These are phyloP conservation scores for Rhododendron vialii DNA, from an alignment of 148 eudicot species.

Conservation along the genomic window DNA sequence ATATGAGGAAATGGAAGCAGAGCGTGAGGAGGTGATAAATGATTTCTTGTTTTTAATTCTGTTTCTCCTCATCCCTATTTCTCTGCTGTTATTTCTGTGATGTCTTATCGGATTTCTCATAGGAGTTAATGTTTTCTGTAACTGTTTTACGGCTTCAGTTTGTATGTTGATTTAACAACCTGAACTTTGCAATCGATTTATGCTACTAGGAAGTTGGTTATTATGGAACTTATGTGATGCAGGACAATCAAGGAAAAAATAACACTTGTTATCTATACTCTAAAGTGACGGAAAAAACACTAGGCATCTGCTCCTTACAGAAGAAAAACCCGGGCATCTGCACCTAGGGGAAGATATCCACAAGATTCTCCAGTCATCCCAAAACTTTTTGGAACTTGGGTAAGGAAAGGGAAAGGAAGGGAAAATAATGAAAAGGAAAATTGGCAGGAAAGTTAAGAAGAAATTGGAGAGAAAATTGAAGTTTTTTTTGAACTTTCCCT, in stretches of 20 bases:
- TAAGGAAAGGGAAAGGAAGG: neutral
- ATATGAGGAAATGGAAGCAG: slow-evolving; percentile 60
- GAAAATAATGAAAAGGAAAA: neutral
- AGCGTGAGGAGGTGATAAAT: slow-evolving; percentile 65
- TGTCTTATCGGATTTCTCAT: neutral
- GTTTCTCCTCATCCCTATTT: neutral
- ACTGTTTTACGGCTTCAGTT: neutral
- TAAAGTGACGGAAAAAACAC: neutral
- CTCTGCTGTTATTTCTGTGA: neutral
- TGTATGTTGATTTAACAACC: neutral
- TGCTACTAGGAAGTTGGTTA: neutral
- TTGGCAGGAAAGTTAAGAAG: neutral
- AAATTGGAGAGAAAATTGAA: neutral
- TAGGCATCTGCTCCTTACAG: neutral
- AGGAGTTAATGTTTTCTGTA: neutral
- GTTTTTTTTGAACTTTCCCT: neutral
- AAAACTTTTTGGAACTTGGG: neutral
- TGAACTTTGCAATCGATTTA: neutral
- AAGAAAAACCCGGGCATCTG: neutral
- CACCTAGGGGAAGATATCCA: neutral
- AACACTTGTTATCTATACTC: neutral
- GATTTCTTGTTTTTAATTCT: neutral
- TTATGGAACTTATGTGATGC: neutral
- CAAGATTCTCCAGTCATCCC: neutral
- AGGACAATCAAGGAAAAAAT: neutral